Conservation (phyloP, 352 stramenopile species). For the Blastocystis sp. region DNA sequence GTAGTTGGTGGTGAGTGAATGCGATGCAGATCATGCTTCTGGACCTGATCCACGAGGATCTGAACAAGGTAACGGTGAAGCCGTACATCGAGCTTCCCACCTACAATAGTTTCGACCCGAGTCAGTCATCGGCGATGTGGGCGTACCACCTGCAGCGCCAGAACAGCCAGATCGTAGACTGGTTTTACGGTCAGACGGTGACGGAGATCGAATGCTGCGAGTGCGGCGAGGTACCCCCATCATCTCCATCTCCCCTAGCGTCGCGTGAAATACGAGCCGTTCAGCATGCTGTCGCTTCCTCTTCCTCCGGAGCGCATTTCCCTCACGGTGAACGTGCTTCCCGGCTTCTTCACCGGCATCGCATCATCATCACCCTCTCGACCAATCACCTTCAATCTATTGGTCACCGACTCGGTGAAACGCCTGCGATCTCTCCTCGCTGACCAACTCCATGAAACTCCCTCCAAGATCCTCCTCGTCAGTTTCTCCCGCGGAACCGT, state of each 20-base stretch:
- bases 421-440: too few species aligned
- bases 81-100: slow-evolving; percentile 70
- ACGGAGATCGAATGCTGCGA: slow-evolving; percentile 62
- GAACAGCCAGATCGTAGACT: slow-evolving; percentile 65
- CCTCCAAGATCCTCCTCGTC: too few species aligned
- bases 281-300: slow-evolving; percentile 62
- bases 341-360: not conserved
- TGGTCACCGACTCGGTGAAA: too few species aligned
- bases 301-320: slow-evolving; percentile 57
- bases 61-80: slow-evolving; percentile 75
- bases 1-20: slow-evolving; percentile 50
- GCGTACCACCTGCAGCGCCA: slow-evolving; percentile 63
- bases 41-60: slow-evolving; percentile 75
- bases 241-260: not conserved
- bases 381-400: too few species aligned
- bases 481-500: too few species aligned
- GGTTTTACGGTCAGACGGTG: slow-evolving; percentile 68
- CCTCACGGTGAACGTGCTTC: not conserved
- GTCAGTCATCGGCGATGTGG: slow-evolving; percentile 64
- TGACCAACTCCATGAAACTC: too few species aligned
- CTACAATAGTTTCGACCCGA: slow-evolving; percentile 61
- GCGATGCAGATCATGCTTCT: slow-evolving; percentile 67
- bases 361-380: not conserved
- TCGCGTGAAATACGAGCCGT: slow-evolving; percentile 62
- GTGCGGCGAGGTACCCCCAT: slow-evolving; percentile 61